Evolutionary conservation across 345 rosid genomes (phyloP), one percentile per base, ranked within the genome.

Genomic region (Ceriops tagal): DNA sequence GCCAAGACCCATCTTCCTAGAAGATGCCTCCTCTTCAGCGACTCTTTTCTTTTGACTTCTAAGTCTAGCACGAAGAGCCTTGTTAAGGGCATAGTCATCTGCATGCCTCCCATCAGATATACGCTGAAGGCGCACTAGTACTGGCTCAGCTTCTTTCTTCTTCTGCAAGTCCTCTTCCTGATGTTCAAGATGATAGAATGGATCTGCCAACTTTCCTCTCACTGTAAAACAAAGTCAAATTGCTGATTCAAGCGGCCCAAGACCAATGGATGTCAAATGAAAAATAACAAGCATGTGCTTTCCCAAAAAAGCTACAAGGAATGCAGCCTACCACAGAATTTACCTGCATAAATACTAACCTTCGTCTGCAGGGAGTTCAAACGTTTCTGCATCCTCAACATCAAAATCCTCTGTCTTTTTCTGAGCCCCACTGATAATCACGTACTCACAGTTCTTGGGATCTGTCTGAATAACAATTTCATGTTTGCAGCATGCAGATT

Each of bases 91-190:
- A 77, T 89, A 96, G 76, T 96, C 92, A 66, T 96, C 97, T 53
- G 90, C 86, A 74, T 89, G 96, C 77, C 92, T 81, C 53, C 87
- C 82, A 79, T 92, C 97, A 32, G 96, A 96, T 68, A 81, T 84
- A 61, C 89, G 84, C 71, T 90, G 99, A 70, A 92, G 92, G 8
- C 87, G 85, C 60, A 96, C 92, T 39, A 96, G 76, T 24, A 88
- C 82, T 4, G 98, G 99, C 67, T 90, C 99, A 43, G 97, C 96
- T 75, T 90, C 95, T 84, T 89, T 96, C 86, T 96, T 96, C 88
- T 96, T 96, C 83, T 81, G 82, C 77, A 96, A 78, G 79, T 96
- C 99, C 63, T 81, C 90, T 75, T 86, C 99, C 72, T 96, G 91
- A 75, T 96, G 97, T 74, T 96, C 98, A 75, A 96, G 84, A 30